Evolutionary conservation across 225 moss, liverwort and hornwort genomes (phyloP).

Genomic region (Marchantia paleacea): DNA sequence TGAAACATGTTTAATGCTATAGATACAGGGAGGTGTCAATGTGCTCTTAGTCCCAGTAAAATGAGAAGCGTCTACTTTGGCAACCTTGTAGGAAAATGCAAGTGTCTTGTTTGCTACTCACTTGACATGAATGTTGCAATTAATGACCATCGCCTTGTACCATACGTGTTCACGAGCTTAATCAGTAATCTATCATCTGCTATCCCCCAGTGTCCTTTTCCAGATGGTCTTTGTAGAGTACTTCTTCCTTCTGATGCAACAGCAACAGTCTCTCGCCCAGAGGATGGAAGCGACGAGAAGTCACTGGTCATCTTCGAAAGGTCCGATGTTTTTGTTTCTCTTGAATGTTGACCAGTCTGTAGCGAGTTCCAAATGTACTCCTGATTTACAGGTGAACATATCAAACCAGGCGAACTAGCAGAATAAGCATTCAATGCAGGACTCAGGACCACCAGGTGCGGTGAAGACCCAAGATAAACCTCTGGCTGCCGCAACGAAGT

Average conservation of each 20-base stretch:
- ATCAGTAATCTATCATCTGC: slow-evolving; percentile 54
- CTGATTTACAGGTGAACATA: slow-evolving; percentile 16
- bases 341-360: slow-evolving; percentile 1
- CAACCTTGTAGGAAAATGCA: neutral
- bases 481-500: neutral
- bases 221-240: slow-evolving; percentile 27
- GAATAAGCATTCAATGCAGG: slow-evolving; percentile 7
- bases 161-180: slow-evolving; percentile 58
- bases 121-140: slow-evolving; percentile 65
- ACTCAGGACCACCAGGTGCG: neutral
- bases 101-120: slow-evolving; percentile 30
- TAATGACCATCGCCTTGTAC: slow-evolving; percentile 63
- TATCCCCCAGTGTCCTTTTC: slow-evolving; percentile 62
- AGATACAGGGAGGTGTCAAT: no score
- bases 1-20: no score
- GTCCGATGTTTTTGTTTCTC: slow-evolving; percentile 4
- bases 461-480: neutral
- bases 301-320: neutral
- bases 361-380: neutral
- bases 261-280: slow-evolving; percentile 25
- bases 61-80: neutral
- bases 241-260: slow-evolving; percentile 26
- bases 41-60: no score
- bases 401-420: slow-evolving; percentile 16
- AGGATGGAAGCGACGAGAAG: neutral